Base-by-base conservation (phyloP, 78 protist genomes). In the Dictyostelium capitatum region DNA sequence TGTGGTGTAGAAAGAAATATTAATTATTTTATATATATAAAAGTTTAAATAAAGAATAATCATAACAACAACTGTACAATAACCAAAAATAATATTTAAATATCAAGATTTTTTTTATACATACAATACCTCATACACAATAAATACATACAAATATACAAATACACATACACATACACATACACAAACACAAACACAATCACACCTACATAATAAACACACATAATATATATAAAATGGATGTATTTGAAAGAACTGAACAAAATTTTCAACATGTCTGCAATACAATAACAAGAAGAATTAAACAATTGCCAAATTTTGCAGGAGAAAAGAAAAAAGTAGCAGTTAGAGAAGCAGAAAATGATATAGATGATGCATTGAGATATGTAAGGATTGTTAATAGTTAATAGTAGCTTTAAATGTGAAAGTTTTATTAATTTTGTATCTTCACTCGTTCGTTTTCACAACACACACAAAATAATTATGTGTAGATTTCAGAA, bases 331-430 rank as follows among this genome's bases (percentile, higher is more conserved):
- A 80, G 51, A 84, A 57, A 48, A 84, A 84, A 46, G 59, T 74
- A 4, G 91, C 91, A 8, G 62, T 84, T 19, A 84, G 91, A 74
- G 91, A 84, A 32, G 91, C 82, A 23, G 91, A 84, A 57, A 62
- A 73, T 11, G 91, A 84, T 74, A 74, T 84, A 47, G 53, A 84
- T 74, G 91, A 84, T 56, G 91, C 91, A 23, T 28, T 25, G 59
- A 23, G 9, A 74, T 74, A 56, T 84, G 91, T 84, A 74, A 25
- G 83, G 12, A 28, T 32, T 30, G 10, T 3, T 53, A 14, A 14
- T 23, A 23, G 25, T 59, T 59, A n/a, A 2, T 59, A 23, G 7
- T 9, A 15, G 0, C 12, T 8, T n/a, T 23, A 8, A 8, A 20
- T 9, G 37, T 37, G 43, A 37, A 37, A 37, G 2, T 37, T 37